Evolutionary conservation across 768 basidiomycete species (phyloP), one percentile per base, ranked within the genome.

Genomic region (Chalciporus piperatus): DNA sequence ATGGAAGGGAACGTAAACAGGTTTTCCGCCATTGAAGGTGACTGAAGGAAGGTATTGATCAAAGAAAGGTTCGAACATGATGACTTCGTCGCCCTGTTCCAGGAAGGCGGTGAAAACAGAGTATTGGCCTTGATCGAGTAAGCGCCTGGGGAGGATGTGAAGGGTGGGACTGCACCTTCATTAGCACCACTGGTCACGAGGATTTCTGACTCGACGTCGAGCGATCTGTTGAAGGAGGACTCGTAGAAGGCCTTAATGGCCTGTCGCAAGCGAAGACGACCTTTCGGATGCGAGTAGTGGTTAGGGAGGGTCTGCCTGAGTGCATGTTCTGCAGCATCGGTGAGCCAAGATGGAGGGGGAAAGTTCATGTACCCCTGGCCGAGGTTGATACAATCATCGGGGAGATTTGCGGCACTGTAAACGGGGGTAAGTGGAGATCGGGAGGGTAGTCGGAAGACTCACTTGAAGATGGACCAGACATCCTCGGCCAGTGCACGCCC

Each of bases 11-110:
- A 99, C 93, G 65, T 91, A 98, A 42, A 98, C 86, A 12, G 95
- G 93, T 55, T 82, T 84, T 41, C 93, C 96, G 27, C 90, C 91
- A 61, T 96, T 94, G 81, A 98, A 97, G 25, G 87, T 89, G 47
- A 96, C 87, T 6, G 90, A 92, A 20, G 94, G 88, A 46, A 94
- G 79, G 68, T 94, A 96, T 68, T 98, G 95, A 65, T 98, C 95
- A 65, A 97, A 98, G 77, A 92, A 97, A 2, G 95, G 96, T 71
- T 98, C 97, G 64, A 98, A 95, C 82, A 98, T 86, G 70, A 99
- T 96, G 56, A 98, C 96, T 69, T 99, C 97, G 63, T 98, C 97
- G 4, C 89, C 96, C 33, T 81, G 78, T 55, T 98, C 87, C 35
- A 97, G 71, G 73, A 96, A 98, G 0, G 97, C 97, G 11, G 85